A percentile compares a stretch with the other conserved stretches of the same genome.
phyloP scores from a whole-genome alignment of 768 basidiomycete species.

The Paxillus ammoniavirescens region DNA sequence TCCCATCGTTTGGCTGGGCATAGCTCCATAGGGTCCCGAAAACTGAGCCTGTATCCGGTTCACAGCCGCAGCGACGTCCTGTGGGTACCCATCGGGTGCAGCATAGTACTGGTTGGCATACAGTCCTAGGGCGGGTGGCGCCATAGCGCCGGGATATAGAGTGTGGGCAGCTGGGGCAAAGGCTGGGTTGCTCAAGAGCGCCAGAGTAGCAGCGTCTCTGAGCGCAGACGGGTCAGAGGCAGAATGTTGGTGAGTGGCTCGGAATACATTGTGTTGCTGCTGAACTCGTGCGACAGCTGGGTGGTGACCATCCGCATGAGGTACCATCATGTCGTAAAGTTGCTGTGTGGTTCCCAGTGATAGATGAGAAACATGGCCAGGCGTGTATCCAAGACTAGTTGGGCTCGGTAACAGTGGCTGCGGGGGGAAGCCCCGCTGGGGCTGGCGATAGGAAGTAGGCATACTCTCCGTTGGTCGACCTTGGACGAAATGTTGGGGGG shows the following conservation, averaged over 20 bases:
- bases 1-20: conserved; percentile 43
- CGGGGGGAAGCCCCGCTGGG: conserved; percentile 55
- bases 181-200: conserved; percentile 56
- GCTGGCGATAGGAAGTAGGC: conserved; percentile 58
- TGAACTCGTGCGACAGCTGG: conserved; percentile 74
- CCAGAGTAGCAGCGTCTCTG: conserved; percentile 67
- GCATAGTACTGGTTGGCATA: conserved; percentile 73
- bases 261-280: conserved; percentile 75
- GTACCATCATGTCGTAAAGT: conserved; percentile 76
- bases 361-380: conserved; percentile 61
- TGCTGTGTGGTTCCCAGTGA: conserved; percentile 75
- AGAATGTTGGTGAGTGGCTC: conserved; percentile 76
- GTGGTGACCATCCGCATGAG: conserved; percentile 49
- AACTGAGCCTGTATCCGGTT: conserved; percentile 58
- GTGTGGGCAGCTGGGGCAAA: conserved; percentile 47
- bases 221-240: conserved; percentile 78
- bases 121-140: conserved; percentile 52
- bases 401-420: conserved; percentile 55
- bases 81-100: conserved; percentile 54
- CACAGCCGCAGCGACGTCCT: conserved; percentile 57
- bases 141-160: conserved; percentile 50
- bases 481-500: conserved; percentile 47
- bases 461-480: conserved; percentile 51
- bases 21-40: conserved; percentile 51
- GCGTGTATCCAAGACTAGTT: conserved; percentile 50